Evolutionary conservation across 768 basidiomycete genomes (phyloP).

Genomic region (Agaricus bisporus): DNA sequence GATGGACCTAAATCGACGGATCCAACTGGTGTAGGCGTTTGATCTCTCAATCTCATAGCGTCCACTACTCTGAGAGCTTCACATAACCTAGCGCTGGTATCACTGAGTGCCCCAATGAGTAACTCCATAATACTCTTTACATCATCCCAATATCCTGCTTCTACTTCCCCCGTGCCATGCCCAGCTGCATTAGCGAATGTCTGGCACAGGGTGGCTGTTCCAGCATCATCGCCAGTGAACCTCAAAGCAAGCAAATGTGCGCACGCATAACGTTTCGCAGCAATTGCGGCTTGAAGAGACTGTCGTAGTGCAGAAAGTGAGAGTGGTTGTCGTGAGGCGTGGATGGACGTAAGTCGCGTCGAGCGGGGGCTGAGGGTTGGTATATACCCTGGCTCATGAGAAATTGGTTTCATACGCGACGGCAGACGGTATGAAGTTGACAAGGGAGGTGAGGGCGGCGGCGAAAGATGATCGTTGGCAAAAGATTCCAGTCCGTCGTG

Average conservation of each 20-base stretch:
- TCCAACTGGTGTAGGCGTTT: slow-evolving; percentile 35
- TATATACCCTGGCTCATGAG: slow-evolving; percentile 15
- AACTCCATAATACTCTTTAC: slow-evolving; percentile 70
- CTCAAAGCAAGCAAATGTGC: slow-evolving; percentile 76
- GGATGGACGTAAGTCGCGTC: slow-evolving; percentile 53
- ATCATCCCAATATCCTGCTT: slow-evolving; percentile 81
- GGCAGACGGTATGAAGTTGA: neutral
- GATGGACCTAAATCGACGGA: slow-evolving; percentile 7
- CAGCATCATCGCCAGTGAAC: slow-evolving; percentile 31
- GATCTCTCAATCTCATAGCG: slow-evolving; percentile 43
- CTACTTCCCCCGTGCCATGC: slow-evolving; percentile 29
- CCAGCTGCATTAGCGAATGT: neutral
- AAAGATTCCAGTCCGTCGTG: slow-evolving; percentile 45
- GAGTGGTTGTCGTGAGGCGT: slow-evolving; percentile 56
- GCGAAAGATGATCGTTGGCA: neutral
- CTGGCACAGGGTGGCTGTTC: neutral
- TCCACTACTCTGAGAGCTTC: slow-evolving; percentile 62
- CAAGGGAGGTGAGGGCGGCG: slow-evolving; percentile 5
- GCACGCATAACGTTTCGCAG: slow-evolving; percentile 72
- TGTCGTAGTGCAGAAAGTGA: slow-evolving; percentile 58
- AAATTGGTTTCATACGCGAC: neutral
- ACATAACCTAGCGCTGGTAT: slow-evolving; percentile 54
- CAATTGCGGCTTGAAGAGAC: slow-evolving; percentile 59
- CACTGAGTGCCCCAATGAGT: slow-evolving; percentile 59
- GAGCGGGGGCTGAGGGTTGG: neutral